Base-by-base conservation (phyloP, 1,284 basidiomycete species). In the Somion occarium region DNA sequence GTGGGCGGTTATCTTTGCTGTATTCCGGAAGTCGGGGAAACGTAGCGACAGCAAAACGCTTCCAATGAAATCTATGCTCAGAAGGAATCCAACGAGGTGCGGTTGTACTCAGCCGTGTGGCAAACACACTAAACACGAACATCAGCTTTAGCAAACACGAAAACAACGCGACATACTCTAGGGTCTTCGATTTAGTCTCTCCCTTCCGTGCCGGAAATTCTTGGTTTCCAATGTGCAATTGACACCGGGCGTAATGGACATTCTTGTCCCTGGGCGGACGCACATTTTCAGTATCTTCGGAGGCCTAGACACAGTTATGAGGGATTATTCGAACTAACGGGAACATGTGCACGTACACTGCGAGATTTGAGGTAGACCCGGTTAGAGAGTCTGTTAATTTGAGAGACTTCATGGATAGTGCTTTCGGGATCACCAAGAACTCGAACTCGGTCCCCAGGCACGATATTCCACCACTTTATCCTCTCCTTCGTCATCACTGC, bases 381-480 rank as follows among this genome's bases (percentile, higher is more conserved):
- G 65, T 91, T 91, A 61, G 76, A 81, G 52, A 87, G 71, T 62
- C 76, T 79, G 69, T 90, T 88, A 51, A 91, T 79, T 63, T 77
- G 80, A 56, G 80, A 65, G 37, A 91, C 88, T 63, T 91, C 83
- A 44, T 82, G 78, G 37, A 89, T 64, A 1, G 65, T 73, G 44
- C 75, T 76, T 42, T 73, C 72, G 52, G 73, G 73, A 65, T 89
- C 84, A 22, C 86, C 86, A 7, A 78, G 75, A 49, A 91, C 58
- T 48, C 84, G 77, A 60, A 92, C 80, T 51, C 79, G 78, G 69
- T 92, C 88, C n/a, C 88, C 88, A 5, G 89, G 87, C 24, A 90
- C 83, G 55, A 92, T 78, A 60, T 91, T 92, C 88, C 88, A 92
- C 63, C 79, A 83, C 66, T 89, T 88, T 48, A 92, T 86, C 49